Evolutionary conservation across 2,329 filamentous ascomycete species (phyloP).

Genomic region (Calcarisporium arbuscula): DNA sequence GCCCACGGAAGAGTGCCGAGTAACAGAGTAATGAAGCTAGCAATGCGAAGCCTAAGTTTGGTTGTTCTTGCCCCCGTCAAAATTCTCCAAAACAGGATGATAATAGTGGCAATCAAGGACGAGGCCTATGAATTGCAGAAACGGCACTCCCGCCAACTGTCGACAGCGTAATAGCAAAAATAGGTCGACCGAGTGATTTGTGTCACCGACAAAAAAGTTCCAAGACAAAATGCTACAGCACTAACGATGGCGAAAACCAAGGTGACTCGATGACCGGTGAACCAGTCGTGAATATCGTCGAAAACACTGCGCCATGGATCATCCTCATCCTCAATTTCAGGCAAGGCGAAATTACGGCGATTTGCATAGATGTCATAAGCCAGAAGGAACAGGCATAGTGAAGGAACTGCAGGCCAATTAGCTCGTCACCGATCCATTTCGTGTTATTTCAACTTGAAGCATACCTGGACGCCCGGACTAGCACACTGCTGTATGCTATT

Average conservation of each 20-base stretch:
- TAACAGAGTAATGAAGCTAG: slow-evolving; percentile 27
- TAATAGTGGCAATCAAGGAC: slow-evolving; percentile 39
- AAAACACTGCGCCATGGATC: slow-evolving; percentile 41
- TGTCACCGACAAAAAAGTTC: slow-evolving; percentile 33
- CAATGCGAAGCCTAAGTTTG: slow-evolving; percentile 38
- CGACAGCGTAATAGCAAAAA: slow-evolving; percentile 40
- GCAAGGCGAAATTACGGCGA: slow-evolving; percentile 22
- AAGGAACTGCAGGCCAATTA: slow-evolving; percentile 31
- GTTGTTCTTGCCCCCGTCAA: slow-evolving; percentile 45
- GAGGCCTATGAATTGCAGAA: slow-evolving; percentile 38
- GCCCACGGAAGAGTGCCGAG: no score
- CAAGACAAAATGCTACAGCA: slow-evolving; percentile 33
- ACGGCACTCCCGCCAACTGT: slow-evolving; percentile 30
- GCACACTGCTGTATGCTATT: slow-evolving; percentile 45
- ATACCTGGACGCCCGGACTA: slow-evolving; percentile 41
- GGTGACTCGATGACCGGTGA: slow-evolving; percentile 32
- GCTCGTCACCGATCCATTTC: neutral
- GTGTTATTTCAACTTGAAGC: slow-evolving; percentile 3
- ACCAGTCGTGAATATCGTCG: slow-evolving; percentile 43
- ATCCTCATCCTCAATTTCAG: slow-evolving; percentile 29
- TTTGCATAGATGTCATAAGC: slow-evolving; percentile 37
- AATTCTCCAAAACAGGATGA: slow-evolving; percentile 44
- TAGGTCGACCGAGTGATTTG: slow-evolving; percentile 41
- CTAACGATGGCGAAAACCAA: slow-evolving; percentile 29
- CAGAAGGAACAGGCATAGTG: slow-evolving; percentile 37